Evolutionary conservation across 2,329 filamentous ascomycete genomes (phyloP), one percentile per base, ranked within the genome.

Genomic region (Trichoderma sp.): DNA sequence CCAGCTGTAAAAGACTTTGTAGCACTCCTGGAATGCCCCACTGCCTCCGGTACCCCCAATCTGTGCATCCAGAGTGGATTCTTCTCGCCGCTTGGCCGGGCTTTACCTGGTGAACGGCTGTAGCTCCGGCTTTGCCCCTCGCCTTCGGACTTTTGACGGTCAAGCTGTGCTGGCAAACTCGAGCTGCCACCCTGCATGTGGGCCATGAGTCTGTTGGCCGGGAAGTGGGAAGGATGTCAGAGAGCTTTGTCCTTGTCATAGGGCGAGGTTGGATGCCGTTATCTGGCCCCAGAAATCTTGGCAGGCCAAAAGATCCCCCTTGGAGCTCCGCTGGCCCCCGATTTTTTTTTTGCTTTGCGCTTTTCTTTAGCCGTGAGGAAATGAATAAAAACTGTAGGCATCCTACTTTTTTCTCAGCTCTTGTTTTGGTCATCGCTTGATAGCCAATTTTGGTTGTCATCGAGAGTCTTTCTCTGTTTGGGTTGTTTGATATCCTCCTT

Each of bases 121-220:
- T 68, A 68, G 26, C 66, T 68, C 66, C 66, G 66, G 66, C 12
- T 43, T 26, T 61, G 8, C 23, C 57, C 57, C 55, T 30, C 57
- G n/a, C 20, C 23, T 17, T 69, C 66, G 66, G 66, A 62, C 66
- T 62, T 68, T 47, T 59, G 34, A 47, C n/a, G 55, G 57, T 23
- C 57, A 43, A 59, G 34, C 53, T 68, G 66, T n/a, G 66, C 36
- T 69, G 66, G 66, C 66, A 61, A 68, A 53, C 66, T n/a, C n/a
- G 15, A 50, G 57, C 57, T 62, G 55, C 66, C 57, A 30, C 57
- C 57, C 66, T 69, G 66, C 28, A 28, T 12, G 66, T 69, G 66
- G 66, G 43, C 43, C 63, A 17, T 55, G 63, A 32, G 43, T 20
- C 30, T 36, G 66, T 53, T 69, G 66, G 66, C 66, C 47, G 39